Evolutionary conservation across 805 yeast species (phyloP).

Genomic region (Candida multigemmis): DNA sequence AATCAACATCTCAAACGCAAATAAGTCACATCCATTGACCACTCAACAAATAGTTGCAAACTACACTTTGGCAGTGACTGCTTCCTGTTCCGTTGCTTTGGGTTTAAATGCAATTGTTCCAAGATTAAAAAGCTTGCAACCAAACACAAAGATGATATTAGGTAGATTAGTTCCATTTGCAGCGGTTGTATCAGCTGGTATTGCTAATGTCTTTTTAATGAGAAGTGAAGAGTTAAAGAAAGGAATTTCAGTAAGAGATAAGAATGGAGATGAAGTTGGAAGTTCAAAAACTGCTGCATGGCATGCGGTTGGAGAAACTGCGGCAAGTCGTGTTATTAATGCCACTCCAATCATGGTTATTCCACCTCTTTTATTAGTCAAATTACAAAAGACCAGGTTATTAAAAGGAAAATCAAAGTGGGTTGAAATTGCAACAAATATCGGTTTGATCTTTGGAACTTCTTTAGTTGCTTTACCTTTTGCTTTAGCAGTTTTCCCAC

Average conservation of each 20-base stretch:
- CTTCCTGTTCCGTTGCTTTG: conserved; percentile 91
- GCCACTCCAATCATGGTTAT: conserved; percentile 97
- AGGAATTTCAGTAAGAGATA: conserved; percentile 68
- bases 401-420: conserved; percentile 61
- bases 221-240: conserved; percentile 87
- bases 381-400: conserved; percentile 56
- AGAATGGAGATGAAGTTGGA: conserved; percentile 53
- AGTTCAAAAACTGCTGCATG: conserved; percentile 79
- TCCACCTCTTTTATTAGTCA: conserved; percentile 81
- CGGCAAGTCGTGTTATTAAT: conserved; percentile 86
- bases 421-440: conserved; percentile 61
- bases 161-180: conserved; percentile 95
- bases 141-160: conserved; percentile 60
- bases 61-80: conserved; percentile 83
- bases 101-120: conserved; percentile 94
- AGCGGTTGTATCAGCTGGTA: conserved; percentile 96
- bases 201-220: conserved; percentile 94
- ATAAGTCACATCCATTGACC: conserved; percentile 86
- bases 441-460: conserved; percentile 79
- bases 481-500: conserved; percentile 95
- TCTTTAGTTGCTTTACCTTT: conserved; percentile 86
- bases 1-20: conserved; percentile 91
- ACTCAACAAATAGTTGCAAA: conserved; percentile 69
- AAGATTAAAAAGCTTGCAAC: conserved; percentile 57
- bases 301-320: conserved; percentile 95